Conservation (phyloP, 2,329 filamentous ascomycete genomes). For the Arthrobotrys iridis region DNA sequence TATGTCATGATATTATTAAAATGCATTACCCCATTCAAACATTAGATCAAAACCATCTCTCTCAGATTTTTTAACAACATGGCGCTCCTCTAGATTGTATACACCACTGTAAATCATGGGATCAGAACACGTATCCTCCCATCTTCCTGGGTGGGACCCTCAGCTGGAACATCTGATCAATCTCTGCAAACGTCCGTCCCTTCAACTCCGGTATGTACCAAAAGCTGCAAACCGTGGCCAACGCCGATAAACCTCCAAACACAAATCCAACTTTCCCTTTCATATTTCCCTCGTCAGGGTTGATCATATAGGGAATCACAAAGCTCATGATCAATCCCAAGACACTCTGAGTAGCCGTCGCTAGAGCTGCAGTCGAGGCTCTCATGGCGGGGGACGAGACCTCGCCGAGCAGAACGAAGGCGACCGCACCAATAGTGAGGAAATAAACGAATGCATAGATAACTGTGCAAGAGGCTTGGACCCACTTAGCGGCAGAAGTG, state of each 20-base stretch:
- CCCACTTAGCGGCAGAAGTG: slow-evolving; percentile 61
- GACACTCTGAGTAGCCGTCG: slow-evolving; percentile 62
- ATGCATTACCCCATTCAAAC: background rate
- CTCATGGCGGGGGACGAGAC: slow-evolving; percentile 64
- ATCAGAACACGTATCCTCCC: slow-evolving; percentile 23
- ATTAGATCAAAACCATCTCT: background rate
- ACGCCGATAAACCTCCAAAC: slow-evolving; percentile 61
- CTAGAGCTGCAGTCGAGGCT: slow-evolving; percentile 65
- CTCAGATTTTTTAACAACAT: too few species aligned
- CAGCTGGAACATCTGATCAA: slow-evolving; percentile 49
- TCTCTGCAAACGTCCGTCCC: slow-evolving; percentile 55
- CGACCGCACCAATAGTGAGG: slow-evolving; percentile 63
- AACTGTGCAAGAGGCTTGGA: slow-evolving; percentile 62
- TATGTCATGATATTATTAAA: background rate
- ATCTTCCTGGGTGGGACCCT: slow-evolving; percentile 46
- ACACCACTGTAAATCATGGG: too few species aligned
- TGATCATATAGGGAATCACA: slow-evolving; percentile 60
- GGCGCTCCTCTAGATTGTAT: too few species aligned
- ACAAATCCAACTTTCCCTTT: slow-evolving; percentile 61
- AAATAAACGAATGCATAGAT: slow-evolving; percentile 63
- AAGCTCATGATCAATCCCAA: slow-evolving; percentile 61
- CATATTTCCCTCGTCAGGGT: slow-evolving; percentile 44
- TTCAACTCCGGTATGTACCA: slow-evolving; percentile 65
- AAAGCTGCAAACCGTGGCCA: slow-evolving; percentile 62
- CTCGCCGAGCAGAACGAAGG: slow-evolving; percentile 65